phyloP scores from a whole-genome alignment of 2,329 filamentous ascomycete genomes.

The Tolypocladium inflatum region DNA sequence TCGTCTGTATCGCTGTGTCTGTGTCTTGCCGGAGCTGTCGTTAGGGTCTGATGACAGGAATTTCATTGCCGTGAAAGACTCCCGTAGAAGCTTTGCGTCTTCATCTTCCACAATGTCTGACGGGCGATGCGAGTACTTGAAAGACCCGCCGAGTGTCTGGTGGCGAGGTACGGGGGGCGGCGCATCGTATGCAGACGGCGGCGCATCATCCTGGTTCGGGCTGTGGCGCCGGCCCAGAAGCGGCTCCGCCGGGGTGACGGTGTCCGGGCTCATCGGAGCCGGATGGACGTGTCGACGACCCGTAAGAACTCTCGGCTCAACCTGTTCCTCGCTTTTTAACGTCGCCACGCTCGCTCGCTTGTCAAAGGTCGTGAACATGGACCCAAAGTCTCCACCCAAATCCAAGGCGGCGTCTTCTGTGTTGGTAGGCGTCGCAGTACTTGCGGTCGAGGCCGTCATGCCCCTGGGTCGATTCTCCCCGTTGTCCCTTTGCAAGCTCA shows the following conservation, averaged over 20 bases:
- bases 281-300: constrained; percentile 32
- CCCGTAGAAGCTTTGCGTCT: constrained; percentile 41
- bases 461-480: constrained; percentile 32
- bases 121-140: constrained; percentile 21
- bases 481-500: constrained; percentile 21
- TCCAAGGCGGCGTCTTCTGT: constrained; percentile 35
- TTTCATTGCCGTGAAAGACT: constrained; percentile 40
- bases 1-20: constrained; percentile 23
- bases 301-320: constrained; percentile 35
- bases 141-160: constrained; percentile 14
- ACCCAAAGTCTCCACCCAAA: constrained; percentile 48
- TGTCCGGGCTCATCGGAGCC: constrained; percentile 38
- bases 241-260: constrained; percentile 32
- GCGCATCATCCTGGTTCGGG: constrained; percentile 32
- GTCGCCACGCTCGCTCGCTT: constrained; percentile 44
- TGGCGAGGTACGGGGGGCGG: constrained; percentile 26
- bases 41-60: constrained; percentile 25
- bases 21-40: constrained; percentile 8
- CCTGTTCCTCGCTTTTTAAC: constrained; percentile 29
- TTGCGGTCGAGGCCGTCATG: constrained; percentile 44
- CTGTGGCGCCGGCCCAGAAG: constrained; percentile 40
- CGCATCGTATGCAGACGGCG: not conserved
- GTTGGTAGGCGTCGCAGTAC: constrained; percentile 42
- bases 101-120: constrained; percentile 38
- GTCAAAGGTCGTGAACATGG: constrained; percentile 45